Evolutionary conservation across 495 filamentous ascomycete genomes (phyloP), one percentile per base, ranked within the genome.

Genomic region (Podospora comata): DNA sequence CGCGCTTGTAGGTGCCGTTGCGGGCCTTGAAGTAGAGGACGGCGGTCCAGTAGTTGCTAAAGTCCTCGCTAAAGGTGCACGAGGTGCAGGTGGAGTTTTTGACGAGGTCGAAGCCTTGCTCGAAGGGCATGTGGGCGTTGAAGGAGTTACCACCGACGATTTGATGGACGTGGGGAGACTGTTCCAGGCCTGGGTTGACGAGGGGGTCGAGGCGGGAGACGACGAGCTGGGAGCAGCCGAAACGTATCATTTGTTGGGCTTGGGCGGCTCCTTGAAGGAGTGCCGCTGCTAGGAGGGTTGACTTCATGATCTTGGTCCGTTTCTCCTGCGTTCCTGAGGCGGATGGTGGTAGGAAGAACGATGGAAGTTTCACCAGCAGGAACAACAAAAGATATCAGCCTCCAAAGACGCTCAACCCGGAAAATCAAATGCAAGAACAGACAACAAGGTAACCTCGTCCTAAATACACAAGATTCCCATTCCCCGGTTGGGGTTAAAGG

Each of bases 11-110:
- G 58, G 77, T 79, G 11, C 80, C 80, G 67, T 83, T 83, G 44
- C 74, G 75, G 6, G 81, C 80, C 9, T 71, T 70, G 75, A 81
- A 83, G 75, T 81, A 83, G 34, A 82, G 66, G 66, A 77, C 77
- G 2, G 78, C 75, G 30, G 77, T 82, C 81, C 81, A 83, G 74
- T 83, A 83, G 74, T 83, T 83, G 67, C 75, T 77, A 63, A 80
- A 80, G 62, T 80, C 79, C 66, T 80, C 79, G 55, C 71, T 71
- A 64, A 79, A 80, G 65, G 78, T 79, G 71, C 79, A 80, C 53
- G 71, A 76, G 5, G 79, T 81, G 72, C 79, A 81, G 28, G 73
- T 80, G 1, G 79, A 80, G 19, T 75, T 68, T 23, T 64, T 73
- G 30, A 76, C 67, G 2, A 78, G 79, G 68, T 81, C 79, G 39